Percentiles rank a stretch among this genome's conserved stretches.
Evolutionary conservation across 768 basidiomycete species (phyloP).

Genomic region (Leucosporidium creatinivorum): DNA sequence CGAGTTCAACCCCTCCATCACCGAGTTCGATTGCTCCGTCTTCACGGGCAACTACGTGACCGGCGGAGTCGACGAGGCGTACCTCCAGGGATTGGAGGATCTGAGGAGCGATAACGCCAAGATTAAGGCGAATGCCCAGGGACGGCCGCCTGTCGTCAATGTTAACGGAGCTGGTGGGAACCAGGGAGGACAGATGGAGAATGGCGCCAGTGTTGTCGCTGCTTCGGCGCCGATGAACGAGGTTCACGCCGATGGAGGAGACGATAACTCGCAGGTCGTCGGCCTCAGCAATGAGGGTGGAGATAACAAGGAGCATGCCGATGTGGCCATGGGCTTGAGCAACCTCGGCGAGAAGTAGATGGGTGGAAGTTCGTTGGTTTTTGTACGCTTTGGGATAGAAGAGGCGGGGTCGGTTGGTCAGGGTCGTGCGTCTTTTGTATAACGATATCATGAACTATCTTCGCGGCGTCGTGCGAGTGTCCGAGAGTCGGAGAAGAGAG

Average conservation of each 20-base stretch:
- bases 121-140: conserved; percentile 43
- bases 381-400: too few species aligned
- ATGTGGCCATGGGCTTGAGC: conserved; percentile 1
- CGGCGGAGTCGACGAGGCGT: conserved; percentile 76
- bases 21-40: conserved; percentile 87
- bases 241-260: not conserved
- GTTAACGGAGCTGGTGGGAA: not conserved
- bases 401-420: too few species aligned
- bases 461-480: too few species aligned
- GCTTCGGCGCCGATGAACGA: conserved; percentile 4
- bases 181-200: not conserved
- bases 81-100: conserved; percentile 66
- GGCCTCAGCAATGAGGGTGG: not conserved
- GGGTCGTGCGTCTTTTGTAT: too few species aligned
- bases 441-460: too few species aligned
- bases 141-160: not conserved
- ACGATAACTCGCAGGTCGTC: not conserved
- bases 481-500: too few species aligned
- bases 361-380: not conserved
- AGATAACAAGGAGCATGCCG: not conserved
- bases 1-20: conserved; percentile 64
- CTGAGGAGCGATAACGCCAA: conserved; percentile 77
- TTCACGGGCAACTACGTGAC: conserved; percentile 97
- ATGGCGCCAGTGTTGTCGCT: not conserved
- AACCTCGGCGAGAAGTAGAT: conserved; percentile 6